Percentiles rank a stretch among this genome's conserved stretches.
Conservation (phyloP, 2,329 filamentous ascomycete species). For the Curvularia spicifera region DNA sequence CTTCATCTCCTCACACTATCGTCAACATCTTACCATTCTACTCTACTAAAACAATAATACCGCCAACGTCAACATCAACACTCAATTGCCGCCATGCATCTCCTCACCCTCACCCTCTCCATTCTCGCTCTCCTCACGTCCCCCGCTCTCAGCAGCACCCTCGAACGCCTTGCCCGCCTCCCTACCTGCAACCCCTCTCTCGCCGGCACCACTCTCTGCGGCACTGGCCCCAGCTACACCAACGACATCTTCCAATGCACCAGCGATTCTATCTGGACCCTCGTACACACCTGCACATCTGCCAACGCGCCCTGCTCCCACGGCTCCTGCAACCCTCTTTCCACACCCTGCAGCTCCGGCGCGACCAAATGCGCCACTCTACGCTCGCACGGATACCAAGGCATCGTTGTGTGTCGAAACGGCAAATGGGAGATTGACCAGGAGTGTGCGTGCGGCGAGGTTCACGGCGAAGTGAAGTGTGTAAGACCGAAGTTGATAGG, state of each 20-base stretch:
- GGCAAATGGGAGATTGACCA: not conserved
- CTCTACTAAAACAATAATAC: not conserved
- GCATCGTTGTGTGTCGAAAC: not conserved
- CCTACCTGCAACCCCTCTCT: not conserved
- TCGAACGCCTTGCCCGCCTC: not conserved
- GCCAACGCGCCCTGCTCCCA: not conserved
- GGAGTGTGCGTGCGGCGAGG: not conserved
- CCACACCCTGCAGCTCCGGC: not conserved
- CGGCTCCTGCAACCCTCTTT: not conserved
- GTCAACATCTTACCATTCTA: not conserved
- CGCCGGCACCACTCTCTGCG: not conserved
- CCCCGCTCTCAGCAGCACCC: not conserved
- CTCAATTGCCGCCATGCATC: not conserved
- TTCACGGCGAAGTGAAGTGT: too few relatives aligned
- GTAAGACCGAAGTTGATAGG: too few relatives aligned
- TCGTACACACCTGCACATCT: not conserved
- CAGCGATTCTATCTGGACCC: not conserved
- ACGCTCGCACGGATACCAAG: not conserved
- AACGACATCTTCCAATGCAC: constrained; percentile 4
- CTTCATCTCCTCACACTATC: not conserved
- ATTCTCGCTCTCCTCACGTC: not conserved
- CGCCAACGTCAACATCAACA: not conserved
- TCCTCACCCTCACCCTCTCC: not conserved
- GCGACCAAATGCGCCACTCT: not conserved
- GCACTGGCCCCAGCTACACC: not conserved